Conservation (phyloP, 2,329 filamentous ascomycete genomes). For the Botrytis galanthina region DNA sequence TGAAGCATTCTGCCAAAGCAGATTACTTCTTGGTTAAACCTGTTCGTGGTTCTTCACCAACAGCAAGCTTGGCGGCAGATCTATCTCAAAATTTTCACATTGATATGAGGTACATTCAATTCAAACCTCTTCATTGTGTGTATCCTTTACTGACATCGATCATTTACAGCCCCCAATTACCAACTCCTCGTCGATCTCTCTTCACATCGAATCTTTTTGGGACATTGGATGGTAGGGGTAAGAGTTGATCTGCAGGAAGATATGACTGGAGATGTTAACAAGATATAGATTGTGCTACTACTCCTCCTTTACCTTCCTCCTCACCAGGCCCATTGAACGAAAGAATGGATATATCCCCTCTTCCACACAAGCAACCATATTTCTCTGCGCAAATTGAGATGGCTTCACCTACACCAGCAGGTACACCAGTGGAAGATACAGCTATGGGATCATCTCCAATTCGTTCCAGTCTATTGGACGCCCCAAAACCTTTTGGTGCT, state of each 20-base stretch:
- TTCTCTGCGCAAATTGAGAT: conserved; percentile 59
- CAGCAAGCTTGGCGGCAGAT: conserved; percentile 86
- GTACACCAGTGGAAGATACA: conserved; percentile 44
- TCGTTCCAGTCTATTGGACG: conserved; percentile 49
- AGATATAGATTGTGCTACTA: conserved; percentile 68
- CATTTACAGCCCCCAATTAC: conserved; percentile 69
- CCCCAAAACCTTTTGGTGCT: conserved; percentile 47
- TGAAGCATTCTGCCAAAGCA: conserved; percentile 62
- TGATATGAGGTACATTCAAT: conserved; percentile 73
- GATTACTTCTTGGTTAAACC: conserved; percentile 85
- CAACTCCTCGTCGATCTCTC: conserved; percentile 79
- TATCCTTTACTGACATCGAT: conserved; percentile 18
- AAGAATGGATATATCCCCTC: conserved; percentile 88
- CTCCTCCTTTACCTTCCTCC: conserved; percentile 79
- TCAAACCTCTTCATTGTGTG: background rate
- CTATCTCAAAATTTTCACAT: conserved; percentile 96
- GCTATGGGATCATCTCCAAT: conserved; percentile 57
- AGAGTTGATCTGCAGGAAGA: conserved; percentile 39
- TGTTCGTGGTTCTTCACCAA: conserved; percentile 82
- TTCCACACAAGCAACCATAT: conserved; percentile 81
- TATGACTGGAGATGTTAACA: conserved; percentile 39
- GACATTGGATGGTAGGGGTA: conserved; percentile 46
- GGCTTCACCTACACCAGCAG: conserved; percentile 68
- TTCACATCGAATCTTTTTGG: conserved; percentile 72
- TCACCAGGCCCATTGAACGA: conserved; percentile 73